Evolutionary conservation across 1,139 yeast genomes (phyloP).

Genomic region (Pichia cactophila): DNA sequence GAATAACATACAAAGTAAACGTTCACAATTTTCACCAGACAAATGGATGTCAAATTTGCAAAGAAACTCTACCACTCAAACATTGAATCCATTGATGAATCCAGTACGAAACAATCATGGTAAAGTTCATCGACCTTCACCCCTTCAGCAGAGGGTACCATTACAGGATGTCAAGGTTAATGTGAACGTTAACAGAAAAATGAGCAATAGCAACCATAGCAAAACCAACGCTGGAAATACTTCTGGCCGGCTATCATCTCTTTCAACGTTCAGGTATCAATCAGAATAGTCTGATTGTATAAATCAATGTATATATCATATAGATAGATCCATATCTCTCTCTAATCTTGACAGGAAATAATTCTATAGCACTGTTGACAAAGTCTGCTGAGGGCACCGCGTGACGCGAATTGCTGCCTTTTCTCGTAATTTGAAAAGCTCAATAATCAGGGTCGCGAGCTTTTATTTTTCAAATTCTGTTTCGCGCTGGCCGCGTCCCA

Average conservation of each 20-base stretch:
- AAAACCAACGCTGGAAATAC: background rate
- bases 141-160: constrained; percentile 6
- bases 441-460: no score
- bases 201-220: background rate
- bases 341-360: no score
- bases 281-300: background rate
- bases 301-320: no score
- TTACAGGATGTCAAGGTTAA: constrained; percentile 9
- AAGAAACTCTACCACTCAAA: background rate
- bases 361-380: no score
- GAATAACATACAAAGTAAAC: background rate
- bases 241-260: background rate
- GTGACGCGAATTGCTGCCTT: no score
- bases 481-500: background rate
- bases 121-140: constrained; percentile 9
- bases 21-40: constrained; percentile 1
- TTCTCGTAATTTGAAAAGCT: no score
- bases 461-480: no score
- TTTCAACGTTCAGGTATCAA: background rate
- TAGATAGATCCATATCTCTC: no score
- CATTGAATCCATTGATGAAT: background rate
- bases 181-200: background rate
- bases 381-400: no score
- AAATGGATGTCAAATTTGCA: constrained; percentile 3
- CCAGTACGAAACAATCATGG: background rate